phyloP scores from a whole-genome alignment of 2,329 filamentous ascomycete genomes.

The Alternaria brassicicola region DNA sequence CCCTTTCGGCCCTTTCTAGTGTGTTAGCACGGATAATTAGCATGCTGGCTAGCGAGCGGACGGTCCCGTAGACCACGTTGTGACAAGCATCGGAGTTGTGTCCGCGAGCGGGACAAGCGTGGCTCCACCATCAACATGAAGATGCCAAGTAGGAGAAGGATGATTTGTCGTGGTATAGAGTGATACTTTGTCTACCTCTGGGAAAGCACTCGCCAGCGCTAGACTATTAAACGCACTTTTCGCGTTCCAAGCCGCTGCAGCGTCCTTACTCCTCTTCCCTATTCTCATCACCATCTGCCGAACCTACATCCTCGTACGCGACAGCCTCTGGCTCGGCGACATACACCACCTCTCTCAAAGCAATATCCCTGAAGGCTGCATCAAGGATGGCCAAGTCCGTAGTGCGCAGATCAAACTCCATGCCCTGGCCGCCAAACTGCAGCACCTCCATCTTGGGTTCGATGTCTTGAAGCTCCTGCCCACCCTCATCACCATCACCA shows the following conservation, averaged over 20 bases:
- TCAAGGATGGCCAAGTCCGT: slow-evolving; percentile 5
- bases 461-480: not conserved
- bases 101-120: not conserved
- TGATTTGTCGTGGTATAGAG: not conserved
- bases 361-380: slow-evolving; percentile 4
- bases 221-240: not conserved
- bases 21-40: not conserved
- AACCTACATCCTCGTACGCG: not conserved
- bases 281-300: not conserved
- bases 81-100: not conserved
- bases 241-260: not conserved
- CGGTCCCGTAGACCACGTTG: not conserved
- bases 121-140: not conserved
- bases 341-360: slow-evolving; percentile 7
- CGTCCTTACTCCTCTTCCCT: not conserved
- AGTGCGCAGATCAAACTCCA: slow-evolving; percentile 17
- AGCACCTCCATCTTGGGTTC: not conserved
- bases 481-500: not conserved
- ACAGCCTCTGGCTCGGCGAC: not conserved
- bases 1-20: not conserved
- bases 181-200: not conserved
- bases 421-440: not conserved
- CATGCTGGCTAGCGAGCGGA: not conserved
- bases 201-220: not conserved
- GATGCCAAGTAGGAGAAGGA: not conserved